Base-by-base conservation (phyloP, 371 early-diverging fungal genomes). In the Catenaria anguillulae region DNA sequence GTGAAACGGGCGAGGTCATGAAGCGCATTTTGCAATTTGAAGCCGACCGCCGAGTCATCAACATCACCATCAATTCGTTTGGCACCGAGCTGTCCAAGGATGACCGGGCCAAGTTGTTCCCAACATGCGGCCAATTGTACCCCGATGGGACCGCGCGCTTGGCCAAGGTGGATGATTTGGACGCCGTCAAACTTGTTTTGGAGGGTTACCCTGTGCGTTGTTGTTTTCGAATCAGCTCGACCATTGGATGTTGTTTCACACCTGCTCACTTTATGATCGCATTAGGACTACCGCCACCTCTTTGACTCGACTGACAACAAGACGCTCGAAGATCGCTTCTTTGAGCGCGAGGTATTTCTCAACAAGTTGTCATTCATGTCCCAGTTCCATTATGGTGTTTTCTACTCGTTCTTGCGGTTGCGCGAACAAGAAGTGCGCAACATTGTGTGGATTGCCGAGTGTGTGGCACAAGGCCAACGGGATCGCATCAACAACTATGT, bases 351-450 rank as follows among this genome's bases (percentile, higher is more conserved):
- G 68, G 97, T 93, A 34, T 78, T 86, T 62, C 81, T 93, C 65
- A 93, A 94, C 85, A 87, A 88, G 71, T 78, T 82, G 56, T 75
- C 92, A n/a, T 97, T 94, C 74, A 81, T 87, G 67, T 92, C 91
- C 72, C 97, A 98, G 73, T 97, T 94, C 78, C 91, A 94, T 70
- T 96, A 81, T 71, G 93, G 90, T 50, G 81, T 92, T n/a, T 98
- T 95, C 66, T 99, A 93, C 73, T 78, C 93, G 23, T 98, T 88
- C 81, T 76, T 99, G 61, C 91, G 90, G 73, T 78, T 99, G 61
- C 97, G 96, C 82, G 99, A 99, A 71, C 97, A 98, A 70, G 99
- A 99, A 76, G 89, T 99, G 60, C 83, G 97, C 64, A 99, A 97
- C 76, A 90, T 99, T 70, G 87, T 97, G 58, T 99, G 98, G 97